Percentiles rank a stretch among this genome's conserved stretches.
phyloP scores from a whole-genome alignment of 305 asterid genomes.

The Rubia balearica region DNA sequence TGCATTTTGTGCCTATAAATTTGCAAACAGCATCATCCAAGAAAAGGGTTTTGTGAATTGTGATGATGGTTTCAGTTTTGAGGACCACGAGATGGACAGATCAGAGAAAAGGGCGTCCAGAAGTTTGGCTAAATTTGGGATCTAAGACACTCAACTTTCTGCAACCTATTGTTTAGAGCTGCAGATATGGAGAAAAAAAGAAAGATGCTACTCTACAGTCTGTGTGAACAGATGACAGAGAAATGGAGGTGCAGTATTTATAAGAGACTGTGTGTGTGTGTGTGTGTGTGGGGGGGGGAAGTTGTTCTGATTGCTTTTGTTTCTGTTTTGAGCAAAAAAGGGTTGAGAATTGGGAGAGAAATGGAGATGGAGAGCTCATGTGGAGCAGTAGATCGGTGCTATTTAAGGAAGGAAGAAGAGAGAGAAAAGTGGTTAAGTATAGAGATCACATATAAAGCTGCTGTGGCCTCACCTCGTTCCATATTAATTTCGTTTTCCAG shows the following conservation, averaged over 20 bases:
- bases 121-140: constrained; percentile 37
- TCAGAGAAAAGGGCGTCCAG: constrained; percentile 8
- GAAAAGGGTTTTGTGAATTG: constrained; percentile 23
- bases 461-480: constrained; percentile 8
- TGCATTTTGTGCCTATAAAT: constrained; percentile 26
- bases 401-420: constrained; percentile 23
- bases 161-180: constrained; percentile 34
- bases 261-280: background rate
- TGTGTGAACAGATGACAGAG: constrained; percentile 12
- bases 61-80: background rate
- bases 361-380: constrained; percentile 24
- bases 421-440: constrained; percentile 20
- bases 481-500: constrained; percentile 9
- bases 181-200: constrained; percentile 30
- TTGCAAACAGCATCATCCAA: constrained; percentile 9
- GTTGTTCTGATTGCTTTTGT: constrained; percentile 23
- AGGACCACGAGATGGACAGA: constrained; percentile 6
- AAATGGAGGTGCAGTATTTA: background rate
- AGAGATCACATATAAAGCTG: constrained; percentile 39
- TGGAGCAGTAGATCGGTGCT: constrained; percentile 30
- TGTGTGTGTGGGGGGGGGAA: background rate
- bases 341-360: constrained; percentile 7
- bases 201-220: constrained; percentile 18
- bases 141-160: constrained; percentile 59
- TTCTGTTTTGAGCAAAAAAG: constrained; percentile 14